These are phyloP conservation scores for Colletotrichum sp. DNA, from an alignment of 2,329 filamentous ascomycete species.

Conservation along the genomic window DNA sequence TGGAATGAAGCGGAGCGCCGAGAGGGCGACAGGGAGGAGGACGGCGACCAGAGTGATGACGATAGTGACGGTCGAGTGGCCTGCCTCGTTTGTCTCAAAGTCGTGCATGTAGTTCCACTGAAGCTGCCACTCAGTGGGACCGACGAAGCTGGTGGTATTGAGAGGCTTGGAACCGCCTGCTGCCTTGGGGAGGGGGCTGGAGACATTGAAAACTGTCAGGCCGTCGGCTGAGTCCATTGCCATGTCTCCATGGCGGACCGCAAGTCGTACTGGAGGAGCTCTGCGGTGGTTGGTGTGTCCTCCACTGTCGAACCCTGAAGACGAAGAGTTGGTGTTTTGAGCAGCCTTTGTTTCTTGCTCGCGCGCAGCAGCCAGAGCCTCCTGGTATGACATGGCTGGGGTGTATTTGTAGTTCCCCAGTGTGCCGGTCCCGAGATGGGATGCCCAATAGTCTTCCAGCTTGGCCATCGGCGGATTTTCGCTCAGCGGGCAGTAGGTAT, in stretches of 20 bases:
- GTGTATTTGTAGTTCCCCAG: conserved; percentile 14
- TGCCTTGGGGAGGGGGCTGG: conserved; percentile 30
- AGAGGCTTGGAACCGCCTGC: conserved; percentile 24
- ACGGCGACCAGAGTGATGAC: conserved; percentile 32
- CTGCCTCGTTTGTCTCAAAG: conserved; percentile 50
- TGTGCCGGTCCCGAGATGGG: neutral
- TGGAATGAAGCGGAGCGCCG: conserved; percentile 39
- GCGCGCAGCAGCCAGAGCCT: conserved; percentile 13
- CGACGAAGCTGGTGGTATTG: neutral
- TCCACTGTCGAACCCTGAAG: neutral
- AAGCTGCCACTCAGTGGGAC: neutral
- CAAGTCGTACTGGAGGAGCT: neutral
- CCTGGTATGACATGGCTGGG: conserved; percentile 2
- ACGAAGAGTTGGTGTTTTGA: neutral
- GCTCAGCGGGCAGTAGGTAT: conserved; percentile 23
- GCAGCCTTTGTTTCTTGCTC: conserved; percentile 23
- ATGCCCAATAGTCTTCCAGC: conserved; percentile 2
- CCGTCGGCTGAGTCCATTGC: neutral
- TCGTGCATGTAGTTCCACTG: conserved; percentile 58
- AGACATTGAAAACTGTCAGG: conserved; percentile 24
- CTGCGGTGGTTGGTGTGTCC: neutral
- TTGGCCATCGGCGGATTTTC: neutral
- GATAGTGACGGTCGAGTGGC: conserved; percentile 25
- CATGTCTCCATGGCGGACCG: conserved; percentile 14
- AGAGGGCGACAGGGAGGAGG: conserved; percentile 33